Percentiles rank a stretch among this genome's conserved stretches.
Evolutionary conservation across 2,329 filamentous ascomycete genomes (phyloP).

Genomic region (Byssochlamys sp.): DNA sequence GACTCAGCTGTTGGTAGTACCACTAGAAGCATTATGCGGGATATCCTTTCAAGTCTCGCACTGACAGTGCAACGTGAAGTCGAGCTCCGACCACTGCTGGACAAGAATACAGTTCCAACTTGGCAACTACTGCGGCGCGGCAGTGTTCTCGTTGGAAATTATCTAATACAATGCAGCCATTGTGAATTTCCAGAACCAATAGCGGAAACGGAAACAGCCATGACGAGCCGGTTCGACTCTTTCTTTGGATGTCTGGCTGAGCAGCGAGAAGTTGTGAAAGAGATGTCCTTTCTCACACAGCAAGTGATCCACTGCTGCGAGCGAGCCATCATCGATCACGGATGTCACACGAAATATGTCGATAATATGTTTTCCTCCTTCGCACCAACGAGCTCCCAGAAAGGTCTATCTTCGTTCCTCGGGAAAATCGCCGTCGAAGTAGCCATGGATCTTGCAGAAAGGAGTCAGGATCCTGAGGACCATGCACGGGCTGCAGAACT

Average conservation of each 20-base stretch:
- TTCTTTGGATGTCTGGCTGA: constrained; percentile 20
- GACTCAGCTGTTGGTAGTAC: constrained; percentile 6
- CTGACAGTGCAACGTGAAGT: constrained; percentile 16
- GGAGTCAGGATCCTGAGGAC: constrained; percentile 26
- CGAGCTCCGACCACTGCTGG: constrained; percentile 3
- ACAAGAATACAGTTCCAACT: constrained; percentile 6
- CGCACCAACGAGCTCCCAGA: constrained; percentile 10
- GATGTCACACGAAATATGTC: constrained; percentile 16
- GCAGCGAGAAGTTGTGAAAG: constrained; percentile 23
- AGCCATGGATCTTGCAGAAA: constrained; percentile 33
- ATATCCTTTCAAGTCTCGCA: constrained; percentile 16
- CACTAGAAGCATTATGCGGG: constrained; percentile 15
- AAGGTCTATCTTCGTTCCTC: constrained; percentile 20
- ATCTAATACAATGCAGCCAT: constrained; percentile 20
- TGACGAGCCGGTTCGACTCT: constrained; percentile 17
- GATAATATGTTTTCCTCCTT: constrained; percentile 18
- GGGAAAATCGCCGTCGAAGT: constrained; percentile 28
- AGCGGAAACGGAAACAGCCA: constrained; percentile 6
- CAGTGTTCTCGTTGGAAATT: constrained; percentile 22
- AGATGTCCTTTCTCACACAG: constrained; percentile 24
- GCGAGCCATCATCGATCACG: constrained; percentile 13
- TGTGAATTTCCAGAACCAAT: constrained; percentile 5
- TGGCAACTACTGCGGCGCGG: constrained; percentile 23
- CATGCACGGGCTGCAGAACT: constrained; percentile 32
- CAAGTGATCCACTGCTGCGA: constrained; percentile 27